Conservation (phyloP, 1,284 basidiomycete species). For the Leccinum proliferum region DNA sequence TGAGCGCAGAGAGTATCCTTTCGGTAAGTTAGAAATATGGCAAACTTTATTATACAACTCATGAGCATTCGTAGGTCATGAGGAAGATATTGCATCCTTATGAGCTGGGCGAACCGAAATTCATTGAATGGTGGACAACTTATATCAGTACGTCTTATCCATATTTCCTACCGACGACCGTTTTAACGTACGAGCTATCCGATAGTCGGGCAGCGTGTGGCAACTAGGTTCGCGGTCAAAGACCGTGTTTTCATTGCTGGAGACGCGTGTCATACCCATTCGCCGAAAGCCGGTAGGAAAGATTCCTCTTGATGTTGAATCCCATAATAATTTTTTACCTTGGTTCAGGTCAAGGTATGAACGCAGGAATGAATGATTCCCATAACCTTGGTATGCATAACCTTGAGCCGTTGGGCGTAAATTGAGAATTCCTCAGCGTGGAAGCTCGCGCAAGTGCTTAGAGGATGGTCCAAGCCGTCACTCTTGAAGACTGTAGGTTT, state of each 20-base stretch:
- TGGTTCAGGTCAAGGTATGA: constrained; percentile 48
- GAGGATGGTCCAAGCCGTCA: constrained; percentile 37
- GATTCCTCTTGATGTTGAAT: not conserved
- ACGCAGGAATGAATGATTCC: constrained; percentile 71
- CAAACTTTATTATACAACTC: not conserved
- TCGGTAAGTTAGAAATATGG: constrained; percentile 21
- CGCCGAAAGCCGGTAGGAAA: not conserved
- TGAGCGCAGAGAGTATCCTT: constrained; percentile 56
- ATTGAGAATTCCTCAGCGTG: not conserved
- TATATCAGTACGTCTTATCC: not conserved
- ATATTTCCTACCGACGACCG: not conserved
- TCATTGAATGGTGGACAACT: not conserved
- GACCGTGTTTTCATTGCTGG: not conserved
- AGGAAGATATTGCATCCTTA: constrained; percentile 45
- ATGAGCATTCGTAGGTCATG: constrained; percentile 39
- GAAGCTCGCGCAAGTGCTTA: not conserved
- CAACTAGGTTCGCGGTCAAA: not conserved
- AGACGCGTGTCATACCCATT: constrained; percentile 1
- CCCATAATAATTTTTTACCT: not conserved
- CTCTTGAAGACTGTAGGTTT: constrained; percentile 64
- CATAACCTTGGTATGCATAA: constrained; percentile 49
- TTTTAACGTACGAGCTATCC: not conserved
- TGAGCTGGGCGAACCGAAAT: not conserved
- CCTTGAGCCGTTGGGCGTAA: not conserved
- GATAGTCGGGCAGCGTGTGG: not conserved